Conservation (phyloP, 768 basidiomycete species). For the Pleurotus tuoliensis region DNA sequence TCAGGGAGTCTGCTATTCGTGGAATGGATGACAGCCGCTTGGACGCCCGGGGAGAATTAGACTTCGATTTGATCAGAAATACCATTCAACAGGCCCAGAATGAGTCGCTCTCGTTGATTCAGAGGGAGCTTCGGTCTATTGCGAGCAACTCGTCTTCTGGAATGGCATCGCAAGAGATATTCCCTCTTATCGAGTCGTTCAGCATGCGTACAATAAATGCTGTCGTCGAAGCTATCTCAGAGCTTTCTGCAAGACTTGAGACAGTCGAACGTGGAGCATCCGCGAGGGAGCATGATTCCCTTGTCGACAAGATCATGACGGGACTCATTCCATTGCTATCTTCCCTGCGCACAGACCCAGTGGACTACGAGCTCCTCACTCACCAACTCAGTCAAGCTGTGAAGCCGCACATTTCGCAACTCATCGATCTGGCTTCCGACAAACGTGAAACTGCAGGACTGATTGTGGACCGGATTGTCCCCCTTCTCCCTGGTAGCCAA, state of each 20-base stretch:
- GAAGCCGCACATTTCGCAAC: constrained; percentile 83
- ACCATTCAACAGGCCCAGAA: constrained; percentile 65
- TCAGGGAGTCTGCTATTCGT: constrained; percentile 57
- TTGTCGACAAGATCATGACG: constrained; percentile 57
- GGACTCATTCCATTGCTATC: constrained; percentile 59
- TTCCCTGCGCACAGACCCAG: constrained; percentile 56
- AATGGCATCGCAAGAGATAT: constrained; percentile 26
- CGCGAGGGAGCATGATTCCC: constrained; percentile 51
- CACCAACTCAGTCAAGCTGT: constrained; percentile 76
- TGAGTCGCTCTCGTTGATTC: constrained; percentile 53
- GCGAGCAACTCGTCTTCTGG: constrained; percentile 21
- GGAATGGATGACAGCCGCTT: constrained; percentile 58
- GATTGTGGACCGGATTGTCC: constrained; percentile 70
- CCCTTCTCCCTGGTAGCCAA: constrained; percentile 49
- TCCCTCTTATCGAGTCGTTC: constrained; percentile 53
- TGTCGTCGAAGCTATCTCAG: constrained; percentile 57
- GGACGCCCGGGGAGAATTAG: constrained; percentile 74
- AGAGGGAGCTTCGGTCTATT: constrained; percentile 54
- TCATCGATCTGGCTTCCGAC: constrained; percentile 86
- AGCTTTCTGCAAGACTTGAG: constrained; percentile 54
- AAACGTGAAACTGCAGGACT: constrained; percentile 84
- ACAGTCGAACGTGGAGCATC: constrained; percentile 42
- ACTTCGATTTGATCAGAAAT: constrained; percentile 72
- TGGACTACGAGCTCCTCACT: constrained; percentile 80
- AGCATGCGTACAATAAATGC: constrained; percentile 54